Evolutionary conservation across 2,329 filamentous ascomycete genomes (phyloP), one percentile per base, ranked within the genome.

Genomic region (Diplodia mutila): DNA sequence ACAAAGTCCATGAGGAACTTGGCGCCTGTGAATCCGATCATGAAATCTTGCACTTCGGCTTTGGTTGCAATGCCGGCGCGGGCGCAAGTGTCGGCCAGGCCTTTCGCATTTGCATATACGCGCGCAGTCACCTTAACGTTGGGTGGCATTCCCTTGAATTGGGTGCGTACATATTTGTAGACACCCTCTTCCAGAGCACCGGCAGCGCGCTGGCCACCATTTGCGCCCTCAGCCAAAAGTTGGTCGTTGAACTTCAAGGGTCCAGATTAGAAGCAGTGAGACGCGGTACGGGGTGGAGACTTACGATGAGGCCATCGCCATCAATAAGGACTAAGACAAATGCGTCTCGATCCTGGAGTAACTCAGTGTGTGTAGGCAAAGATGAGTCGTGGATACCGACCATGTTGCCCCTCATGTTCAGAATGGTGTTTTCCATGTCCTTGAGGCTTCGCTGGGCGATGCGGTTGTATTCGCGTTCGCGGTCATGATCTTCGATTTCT

Each of bases 321-420:
- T 88, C 85, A 59, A 88, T 79, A 42, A 88, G 77, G 37, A 86
- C 79, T 18, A 85, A 74, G 49, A 87, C 78, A 70, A 85, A 87
- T 4, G 85, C 81, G 14, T 69, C 66, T 23, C 63, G 66, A 29
- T 63, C 42, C 61, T 61, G 59, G 18, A 57, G 21, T 23, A 23
- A 29, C 65, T 51, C 23, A 67, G 61, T 27, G 21, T 52, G 48
- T 67, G 67, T 55, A 21, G 27, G 16, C 68, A 52, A 27, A 65
- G 67, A 29, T 7, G 32, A 57, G 29, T 23, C 46, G 42, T 18
- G 14, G 54, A 70, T 39, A 46, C 54, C 11, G 23, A 77, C 76
- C 66, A 79, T 69, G 55, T 72, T 70, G n/a, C 69, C 71, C 48
- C 74, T 68, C 54, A 74, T 69, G 23, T 67, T 65, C 39, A 69